Conservation (phyloP, 257 asterid species). For the Salvia hispanica region DNA sequence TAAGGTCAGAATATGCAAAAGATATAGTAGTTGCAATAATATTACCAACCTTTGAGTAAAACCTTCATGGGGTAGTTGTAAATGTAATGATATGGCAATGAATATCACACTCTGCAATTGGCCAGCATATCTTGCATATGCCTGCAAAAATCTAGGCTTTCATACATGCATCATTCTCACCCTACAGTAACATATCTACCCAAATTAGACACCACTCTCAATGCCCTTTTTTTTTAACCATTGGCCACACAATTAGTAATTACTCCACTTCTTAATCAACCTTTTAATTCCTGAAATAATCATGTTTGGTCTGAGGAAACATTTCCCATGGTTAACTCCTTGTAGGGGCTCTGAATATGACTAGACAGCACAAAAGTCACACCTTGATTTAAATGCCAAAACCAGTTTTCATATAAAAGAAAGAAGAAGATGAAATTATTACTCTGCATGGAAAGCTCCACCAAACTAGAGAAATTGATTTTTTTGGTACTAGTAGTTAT, state of each 20-base stretch:
- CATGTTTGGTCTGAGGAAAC: slow-evolving; percentile 13
- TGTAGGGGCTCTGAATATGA: slow-evolving; percentile 16
- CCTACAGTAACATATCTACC: not conserved
- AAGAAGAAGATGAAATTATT: not conserved
- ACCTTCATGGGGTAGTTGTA: slow-evolving; percentile 8
- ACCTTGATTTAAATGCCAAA: slow-evolving; percentile 24
- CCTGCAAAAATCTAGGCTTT: slow-evolving; percentile 16
- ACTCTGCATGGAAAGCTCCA: slow-evolving; percentile 24
- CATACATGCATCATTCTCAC: slow-evolving; percentile 31
- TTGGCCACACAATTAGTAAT: not conserved
- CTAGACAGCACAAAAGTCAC: not conserved
- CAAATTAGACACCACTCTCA: slow-evolving; percentile 5
- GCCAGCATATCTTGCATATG: slow-evolving; percentile 41
- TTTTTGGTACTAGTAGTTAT: slow-evolving; percentile 16
- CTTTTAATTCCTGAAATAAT: not conserved
- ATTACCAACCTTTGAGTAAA: slow-evolving; percentile 20
- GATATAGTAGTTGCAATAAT: slow-evolving; percentile 24
- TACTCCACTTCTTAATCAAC: too few species aligned
- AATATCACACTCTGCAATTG: slow-evolving; percentile 29
- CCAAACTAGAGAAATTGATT: slow-evolving; percentile 7
- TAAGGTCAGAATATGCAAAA: too few species aligned
- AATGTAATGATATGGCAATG: slow-evolving; percentile 50
- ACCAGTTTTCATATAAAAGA: not conserved
- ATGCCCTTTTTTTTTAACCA: not conserved
- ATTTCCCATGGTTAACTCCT: slow-evolving; percentile 11